phyloP scores from a whole-genome alignment of 2,329 filamentous ascomycete species.

The Calonectria ilicicola region DNA sequence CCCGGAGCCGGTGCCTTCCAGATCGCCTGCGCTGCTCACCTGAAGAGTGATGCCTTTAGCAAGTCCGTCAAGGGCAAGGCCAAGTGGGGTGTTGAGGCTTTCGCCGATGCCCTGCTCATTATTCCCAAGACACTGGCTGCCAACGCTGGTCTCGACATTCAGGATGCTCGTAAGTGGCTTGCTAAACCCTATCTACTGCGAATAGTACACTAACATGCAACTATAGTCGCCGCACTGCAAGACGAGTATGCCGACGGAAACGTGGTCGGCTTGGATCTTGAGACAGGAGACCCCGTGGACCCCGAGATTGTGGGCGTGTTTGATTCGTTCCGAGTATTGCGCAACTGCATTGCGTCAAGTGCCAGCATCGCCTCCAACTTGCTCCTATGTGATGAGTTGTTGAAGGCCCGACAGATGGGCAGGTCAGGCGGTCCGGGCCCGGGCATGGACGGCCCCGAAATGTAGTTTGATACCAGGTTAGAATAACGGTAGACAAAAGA shows the following conservation, averaged over 20 bases:
- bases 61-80: conserved; percentile 98
- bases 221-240: conserved; percentile 82
- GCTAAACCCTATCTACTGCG: background rate
- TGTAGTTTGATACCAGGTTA: conserved; percentile 56
- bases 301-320: conserved; percentile 92
- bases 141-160: conserved; percentile 96
- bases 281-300: conserved; percentile 93
- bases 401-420: conserved; percentile 98
- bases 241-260: conserved; percentile 89
- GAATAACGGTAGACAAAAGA: conserved; percentile 53
- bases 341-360: conserved; percentile 94
- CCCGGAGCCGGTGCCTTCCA: conserved; percentile 97
- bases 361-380: conserved; percentile 96
- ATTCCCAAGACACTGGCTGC: conserved; percentile 98
- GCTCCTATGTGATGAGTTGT: conserved; percentile 93
- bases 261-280: conserved; percentile 86
- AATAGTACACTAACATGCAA: conserved; percentile 29
- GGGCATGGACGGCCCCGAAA: conserved; percentile 71
- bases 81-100: conserved; percentile 94
- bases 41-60: conserved; percentile 87
- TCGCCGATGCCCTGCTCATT: conserved; percentile 92
- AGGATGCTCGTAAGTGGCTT: conserved; percentile 83
- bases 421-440: conserved; percentile 71
- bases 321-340: conserved; percentile 94
- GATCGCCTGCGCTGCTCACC: conserved; percentile 87